Base-by-base conservation (phyloP, 164 flowering plant genomes). In the Dillenia suffruticosa region DNA sequence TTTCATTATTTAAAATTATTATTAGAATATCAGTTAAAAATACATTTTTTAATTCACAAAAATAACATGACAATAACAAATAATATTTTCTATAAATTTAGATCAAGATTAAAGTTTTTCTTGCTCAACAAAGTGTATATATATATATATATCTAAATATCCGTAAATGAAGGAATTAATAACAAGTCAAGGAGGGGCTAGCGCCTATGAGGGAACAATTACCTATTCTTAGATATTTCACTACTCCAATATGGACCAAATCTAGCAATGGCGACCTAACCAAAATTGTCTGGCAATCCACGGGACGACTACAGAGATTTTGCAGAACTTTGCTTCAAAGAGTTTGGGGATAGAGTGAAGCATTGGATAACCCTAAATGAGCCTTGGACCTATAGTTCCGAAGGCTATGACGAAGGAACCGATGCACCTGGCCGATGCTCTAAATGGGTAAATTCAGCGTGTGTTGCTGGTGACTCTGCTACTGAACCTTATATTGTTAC, bases 381-480 rank as follows among this genome's bases (percentile, higher is more conserved):
- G 22, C 74, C 74, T 15, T 58, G 50, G 43, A 59, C 54, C 9
- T 63, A 12, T 15, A 47, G 60, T 46, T 7, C 8, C 2, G 16
- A 7, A 40, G 75, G 78, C 11, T 68, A 68, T 49, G 62, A 44
- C 8, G 0, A 3, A 0, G 78, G 78, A 9, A 5, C 0, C 2
- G 7, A 44, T 13, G 69, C 78, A 3, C 78, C 78, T 0, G 74
- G 66, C 3, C 62, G 78, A 40, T 67, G 78, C 19, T 74, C 74
- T 45, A 45, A 17, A 9, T 67, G 63, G 63, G 43, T 49, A n/a
- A 49, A 46, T 9, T 22, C 19, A 14, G 44, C 24, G 9, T 70
- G 77, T 66, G 55, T 45, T 9, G 45, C 19, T 10, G 74, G 77
- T 0, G 16, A 74, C 49, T 74, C 77, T 8, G 68, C 63, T 44